Evolutionary conservation across 176 grass and related monocot species (phyloP).

Genomic region (Metroxylon sagu): DNA sequence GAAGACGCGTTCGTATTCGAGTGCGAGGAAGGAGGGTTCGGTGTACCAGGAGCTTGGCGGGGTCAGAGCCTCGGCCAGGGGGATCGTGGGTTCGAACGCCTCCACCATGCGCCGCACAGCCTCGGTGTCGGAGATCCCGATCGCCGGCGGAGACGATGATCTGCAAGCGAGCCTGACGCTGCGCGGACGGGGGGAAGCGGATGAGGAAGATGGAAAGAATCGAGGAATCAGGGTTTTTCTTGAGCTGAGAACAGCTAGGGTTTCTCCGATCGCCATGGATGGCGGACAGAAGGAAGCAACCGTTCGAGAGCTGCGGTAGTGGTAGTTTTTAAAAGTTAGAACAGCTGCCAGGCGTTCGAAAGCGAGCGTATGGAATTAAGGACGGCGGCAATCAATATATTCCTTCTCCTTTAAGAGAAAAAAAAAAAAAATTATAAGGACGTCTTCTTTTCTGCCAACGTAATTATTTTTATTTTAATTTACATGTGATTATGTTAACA

Average conservation of each 20-base stretch:
- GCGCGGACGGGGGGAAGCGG: background rate
- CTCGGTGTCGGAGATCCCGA: background rate
- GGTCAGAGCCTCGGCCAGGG: constrained; percentile 48
- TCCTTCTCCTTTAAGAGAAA: too few relatives aligned
- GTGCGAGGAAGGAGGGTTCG: constrained; percentile 37
- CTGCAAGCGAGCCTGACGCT: background rate
- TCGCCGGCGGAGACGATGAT: background rate
- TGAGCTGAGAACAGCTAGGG: constrained; percentile 12
- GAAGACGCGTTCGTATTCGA: constrained; percentile 73
- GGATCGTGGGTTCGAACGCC: constrained; percentile 49
- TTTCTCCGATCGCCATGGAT: constrained; percentile 42
- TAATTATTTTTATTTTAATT: too few relatives aligned
- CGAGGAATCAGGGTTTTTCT: constrained; percentile 7
- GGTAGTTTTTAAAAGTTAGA: too few relatives aligned
- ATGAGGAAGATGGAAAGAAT: background rate
- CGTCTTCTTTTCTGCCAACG: too few relatives aligned
- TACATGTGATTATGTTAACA: too few relatives aligned
- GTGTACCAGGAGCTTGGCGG: constrained; percentile 82
- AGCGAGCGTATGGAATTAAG: too few relatives aligned
- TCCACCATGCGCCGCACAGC: constrained; percentile 31
- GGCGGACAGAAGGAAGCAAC: too few relatives aligned
- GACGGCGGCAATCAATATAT: too few relatives aligned
- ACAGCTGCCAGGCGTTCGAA: too few relatives aligned
- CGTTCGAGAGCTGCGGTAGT: too few relatives aligned
- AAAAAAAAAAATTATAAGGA: too few relatives aligned